A percentile compares a stretch with the other conserved stretches of the same genome.
phyloP scores from a whole-genome alignment of 257 asterid species.

The Ilex asprella region DNA sequence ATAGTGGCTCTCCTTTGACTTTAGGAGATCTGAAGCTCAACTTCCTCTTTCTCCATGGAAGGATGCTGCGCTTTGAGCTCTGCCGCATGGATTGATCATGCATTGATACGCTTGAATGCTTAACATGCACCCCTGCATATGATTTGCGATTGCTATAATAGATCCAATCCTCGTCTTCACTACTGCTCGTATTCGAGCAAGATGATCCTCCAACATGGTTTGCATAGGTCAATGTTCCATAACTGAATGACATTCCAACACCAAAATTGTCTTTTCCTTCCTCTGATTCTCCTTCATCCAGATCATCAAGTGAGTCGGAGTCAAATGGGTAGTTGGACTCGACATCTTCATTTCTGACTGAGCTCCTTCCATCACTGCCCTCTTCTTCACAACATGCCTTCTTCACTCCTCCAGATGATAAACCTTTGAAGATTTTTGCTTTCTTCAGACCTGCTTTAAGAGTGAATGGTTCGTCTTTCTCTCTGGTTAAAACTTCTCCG shows the following conservation, averaged over 20 bases:
- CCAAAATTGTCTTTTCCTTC: conserved; percentile 29
- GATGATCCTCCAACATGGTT: conserved; percentile 49
- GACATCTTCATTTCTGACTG: conserved; percentile 47
- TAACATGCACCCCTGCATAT: conserved; percentile 16
- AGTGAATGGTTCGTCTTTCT: conserved; percentile 28
- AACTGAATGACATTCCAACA: conserved; percentile 42
- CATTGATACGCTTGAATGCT: conserved; percentile 16
- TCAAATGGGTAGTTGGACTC: conserved; percentile 34
- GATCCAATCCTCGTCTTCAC: conserved; percentile 62
- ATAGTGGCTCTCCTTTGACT: conserved; percentile 66
- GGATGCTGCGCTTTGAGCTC: conserved; percentile 43
- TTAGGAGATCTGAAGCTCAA: conserved; percentile 58
- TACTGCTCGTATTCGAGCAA: conserved; percentile 36
- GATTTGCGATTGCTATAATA: conserved; percentile 31
- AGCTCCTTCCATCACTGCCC: conserved; percentile 54
- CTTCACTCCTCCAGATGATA: conserved; percentile 36
- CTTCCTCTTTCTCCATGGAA: conserved; percentile 78
- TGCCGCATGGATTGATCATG: conserved; percentile 24
- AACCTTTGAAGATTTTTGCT: conserved; percentile 34
- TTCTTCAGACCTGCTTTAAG: conserved; percentile 37
- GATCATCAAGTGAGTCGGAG: conserved; percentile 41
- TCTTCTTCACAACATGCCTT: conserved; percentile 44
- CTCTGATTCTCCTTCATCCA: conserved; percentile 30
- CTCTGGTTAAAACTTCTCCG: conserved; percentile 34
- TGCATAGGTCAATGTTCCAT: conserved; percentile 56